Conservation (phyloP, 192 early-diverging fungal species). For the Coemansia guatemalensis region DNA sequence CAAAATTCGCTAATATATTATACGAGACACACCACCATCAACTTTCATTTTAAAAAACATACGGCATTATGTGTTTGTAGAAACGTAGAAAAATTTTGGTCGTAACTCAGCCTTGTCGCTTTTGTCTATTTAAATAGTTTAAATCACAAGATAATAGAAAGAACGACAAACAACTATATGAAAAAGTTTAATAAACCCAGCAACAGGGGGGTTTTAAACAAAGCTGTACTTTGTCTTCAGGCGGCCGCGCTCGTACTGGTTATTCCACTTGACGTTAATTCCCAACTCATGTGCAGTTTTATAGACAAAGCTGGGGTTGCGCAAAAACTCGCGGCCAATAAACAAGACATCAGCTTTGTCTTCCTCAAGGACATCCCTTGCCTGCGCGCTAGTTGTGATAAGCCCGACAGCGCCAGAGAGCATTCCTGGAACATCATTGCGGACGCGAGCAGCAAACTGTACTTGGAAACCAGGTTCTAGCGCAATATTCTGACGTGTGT, state of each 20-base stretch:
- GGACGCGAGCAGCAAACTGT: constrained; percentile 66
- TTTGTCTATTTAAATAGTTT: too few species aligned
- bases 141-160: background rate
- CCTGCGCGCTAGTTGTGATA: constrained; percentile 66
- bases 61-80: too few species aligned
- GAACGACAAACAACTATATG: background rate
- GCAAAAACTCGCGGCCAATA: constrained; percentile 68
- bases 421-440: constrained; percentile 59
- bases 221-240: constrained; percentile 24
- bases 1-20: too few species aligned
- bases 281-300: constrained; percentile 66
- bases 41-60: too few species aligned
- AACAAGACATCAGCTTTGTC: constrained; percentile 74
- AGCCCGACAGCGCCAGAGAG: constrained; percentile 66
- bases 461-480: constrained; percentile 63
- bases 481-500: constrained; percentile 54
- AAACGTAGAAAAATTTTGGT: too few species aligned
- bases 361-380: constrained; percentile 64
- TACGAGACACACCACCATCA: too few species aligned
- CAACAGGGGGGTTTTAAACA: constrained; percentile 1
- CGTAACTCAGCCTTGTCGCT: too few species aligned
- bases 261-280: constrained; percentile 58
- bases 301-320: constrained; percentile 66
- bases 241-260: constrained; percentile 57
- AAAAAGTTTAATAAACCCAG: background rate